Percentiles rank a stretch among this genome's conserved stretches.
Evolutionary conservation across 2,329 filamentous ascomycete genomes (phyloP).

Genomic region (Eutypella sp.): DNA sequence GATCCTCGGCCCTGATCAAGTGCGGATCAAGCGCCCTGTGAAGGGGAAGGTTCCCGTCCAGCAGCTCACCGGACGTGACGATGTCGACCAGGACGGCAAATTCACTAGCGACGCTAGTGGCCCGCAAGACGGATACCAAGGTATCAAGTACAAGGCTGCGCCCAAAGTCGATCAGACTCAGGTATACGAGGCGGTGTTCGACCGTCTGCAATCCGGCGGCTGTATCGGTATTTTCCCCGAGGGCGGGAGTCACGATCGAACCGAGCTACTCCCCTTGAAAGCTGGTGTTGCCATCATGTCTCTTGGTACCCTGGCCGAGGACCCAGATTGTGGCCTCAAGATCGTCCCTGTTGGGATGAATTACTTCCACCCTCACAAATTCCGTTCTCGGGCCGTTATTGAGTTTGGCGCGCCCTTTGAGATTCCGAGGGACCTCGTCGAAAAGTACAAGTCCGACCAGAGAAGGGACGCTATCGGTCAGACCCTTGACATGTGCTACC

Average conservation of each 20-base stretch:
- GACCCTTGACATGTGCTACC: constrained; percentile 80
- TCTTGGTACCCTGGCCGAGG: constrained; percentile 77
- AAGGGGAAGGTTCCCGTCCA: constrained; percentile 68
- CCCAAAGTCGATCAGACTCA: constrained; percentile 91
- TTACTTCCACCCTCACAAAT: constrained; percentile 98
- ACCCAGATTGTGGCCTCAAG: constrained; percentile 82
- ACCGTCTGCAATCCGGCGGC: constrained; percentile 72
- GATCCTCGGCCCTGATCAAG: constrained; percentile 73
- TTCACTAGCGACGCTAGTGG: constrained; percentile 54
- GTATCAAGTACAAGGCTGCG: constrained; percentile 79
- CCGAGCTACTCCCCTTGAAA: constrained; percentile 86
- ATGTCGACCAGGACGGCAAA: constrained; percentile 62
- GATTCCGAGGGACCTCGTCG: constrained; percentile 74
- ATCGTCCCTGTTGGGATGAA: constrained; percentile 99
- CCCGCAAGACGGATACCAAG: constrained; percentile 59
- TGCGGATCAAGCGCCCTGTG: constrained; percentile 83
- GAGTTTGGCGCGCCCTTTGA: constrained; percentile 91
- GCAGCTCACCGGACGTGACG: constrained; percentile 77
- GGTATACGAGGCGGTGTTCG: constrained; percentile 91
- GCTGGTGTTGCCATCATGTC: constrained; percentile 98
- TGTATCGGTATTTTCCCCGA: constrained; percentile 97
- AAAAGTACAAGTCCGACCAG: constrained; percentile 78
- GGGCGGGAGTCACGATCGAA: constrained; percentile 91
- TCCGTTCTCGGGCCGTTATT: constrained; percentile 89
- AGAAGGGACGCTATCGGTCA: constrained; percentile 81